Conservation (phyloP, 768 basidiomycete species). For the Mrakia gelida region DNA sequence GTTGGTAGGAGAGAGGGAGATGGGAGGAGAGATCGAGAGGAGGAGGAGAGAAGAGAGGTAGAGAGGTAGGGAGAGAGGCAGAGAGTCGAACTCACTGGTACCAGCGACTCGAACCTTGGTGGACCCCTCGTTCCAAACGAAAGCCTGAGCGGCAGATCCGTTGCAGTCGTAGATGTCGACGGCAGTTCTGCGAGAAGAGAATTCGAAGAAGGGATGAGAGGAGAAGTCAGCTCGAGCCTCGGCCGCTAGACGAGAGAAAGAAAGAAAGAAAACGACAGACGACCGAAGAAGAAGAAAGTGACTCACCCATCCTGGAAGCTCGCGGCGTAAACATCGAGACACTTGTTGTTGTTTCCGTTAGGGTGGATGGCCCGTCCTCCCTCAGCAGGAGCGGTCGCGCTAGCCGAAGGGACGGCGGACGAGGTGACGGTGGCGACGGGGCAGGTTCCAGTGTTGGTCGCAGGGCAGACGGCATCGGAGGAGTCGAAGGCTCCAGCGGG, state of each 20-base stretch:
- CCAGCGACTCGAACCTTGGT: too few species aligned
- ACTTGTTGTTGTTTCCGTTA: background rate
- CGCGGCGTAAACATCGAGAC: background rate
- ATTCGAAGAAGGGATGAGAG: too few species aligned
- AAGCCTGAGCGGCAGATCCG: background rate
- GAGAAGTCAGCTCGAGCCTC: too few species aligned
- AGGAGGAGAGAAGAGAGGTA: background rate
- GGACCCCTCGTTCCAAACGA: background rate
- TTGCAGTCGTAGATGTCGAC: constrained; percentile 8
- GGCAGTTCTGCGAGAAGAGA: too few species aligned
- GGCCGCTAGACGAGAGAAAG: too few species aligned
- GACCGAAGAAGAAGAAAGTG: too few species aligned
- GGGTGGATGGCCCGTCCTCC: background rate
- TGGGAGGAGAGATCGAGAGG: background rate
- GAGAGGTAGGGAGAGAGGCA: background rate
- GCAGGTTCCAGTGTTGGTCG: background rate
- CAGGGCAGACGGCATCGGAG: constrained; percentile 7
- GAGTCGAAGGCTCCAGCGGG: background rate
- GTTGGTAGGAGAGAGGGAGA: background rate
- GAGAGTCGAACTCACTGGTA: too few species aligned
- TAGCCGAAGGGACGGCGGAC: background rate
- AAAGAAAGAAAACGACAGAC: too few species aligned
- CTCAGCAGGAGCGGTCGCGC: background rate
- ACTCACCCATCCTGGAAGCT: background rate
- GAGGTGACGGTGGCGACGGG: background rate